Evolutionary conservation across 2,329 filamentous ascomycete genomes (phyloP), one percentile per base, ranked within the genome.

Genomic region (Penicillium sp.): DNA sequence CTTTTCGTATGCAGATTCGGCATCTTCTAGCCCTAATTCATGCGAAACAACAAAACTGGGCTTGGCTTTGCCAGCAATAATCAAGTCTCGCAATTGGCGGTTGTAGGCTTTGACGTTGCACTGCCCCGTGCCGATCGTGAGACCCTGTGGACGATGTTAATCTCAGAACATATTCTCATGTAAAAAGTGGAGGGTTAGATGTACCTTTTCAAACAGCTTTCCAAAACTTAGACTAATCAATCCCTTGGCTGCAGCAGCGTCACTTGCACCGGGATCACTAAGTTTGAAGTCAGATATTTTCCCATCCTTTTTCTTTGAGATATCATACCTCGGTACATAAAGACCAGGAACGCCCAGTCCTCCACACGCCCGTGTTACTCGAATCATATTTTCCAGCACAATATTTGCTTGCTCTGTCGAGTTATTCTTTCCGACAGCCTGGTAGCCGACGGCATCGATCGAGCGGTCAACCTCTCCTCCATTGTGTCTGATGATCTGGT

Each of bases 71-170:
- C 85, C 84, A 0, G 81, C 72, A 45, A 87, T 82, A 62, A 88
- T 88, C 63, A 88, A 73, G 59, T 88, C 84, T 12, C 85, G 78
- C 40, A 88, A 70, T 63, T 87, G 85, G 23, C 84, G 76, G 66
- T 88, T 88, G 69, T 88, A 88, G 0, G 80, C 74, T 70, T 87
- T 88, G 62, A 88, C 84, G 60, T 88, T 88, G 71, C 84, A 87
- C 65, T 87, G 83, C 0, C 84, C 83, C 3, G 82, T 85, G 9
- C 81, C 80, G 2, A 88, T 72, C 1, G 78, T 77, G 5, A 87
- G 73, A 1, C 84, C 83, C 81, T 84, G 16, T 24, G 2, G 5
- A 47, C 4, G 16, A 21, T 14, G 55, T 52, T 63, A 50, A n/a
- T n/a, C n/a, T n/a, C n/a, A n/a, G n/a, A n/a, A n/a, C n/a, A n/a